Conservation (phyloP, 2,329 filamentous ascomycete species). For the Arthrocladium fulminans region DNA sequence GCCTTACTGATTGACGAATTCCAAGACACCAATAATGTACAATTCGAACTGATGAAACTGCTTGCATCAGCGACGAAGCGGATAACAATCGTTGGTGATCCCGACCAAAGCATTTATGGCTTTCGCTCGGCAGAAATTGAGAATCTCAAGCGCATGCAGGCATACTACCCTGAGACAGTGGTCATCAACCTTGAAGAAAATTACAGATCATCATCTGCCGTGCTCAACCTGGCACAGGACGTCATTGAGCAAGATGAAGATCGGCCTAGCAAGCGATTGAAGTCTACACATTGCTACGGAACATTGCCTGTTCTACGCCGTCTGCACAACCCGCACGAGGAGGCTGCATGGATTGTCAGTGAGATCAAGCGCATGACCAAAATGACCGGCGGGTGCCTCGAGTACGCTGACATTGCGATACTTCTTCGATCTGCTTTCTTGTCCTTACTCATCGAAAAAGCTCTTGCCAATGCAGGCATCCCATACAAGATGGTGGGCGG, state of each 20-base stretch:
- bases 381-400: slow-evolving; percentile 65
- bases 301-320: slow-evolving; percentile 71
- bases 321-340: slow-evolving; percentile 58
- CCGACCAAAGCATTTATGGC: slow-evolving; percentile 95
- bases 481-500: slow-evolving; percentile 91
- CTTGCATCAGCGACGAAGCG: slow-evolving; percentile 63
- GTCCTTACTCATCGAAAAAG: slow-evolving; percentile 76
- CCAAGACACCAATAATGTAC: slow-evolving; percentile 90
- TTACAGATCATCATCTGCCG: slow-evolving; percentile 81
- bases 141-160: slow-evolving; percentile 71
- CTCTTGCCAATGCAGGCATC: slow-evolving; percentile 69
- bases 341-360: slow-evolving; percentile 80
- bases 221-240: slow-evolving; percentile 67
- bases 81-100: slow-evolving; percentile 94
- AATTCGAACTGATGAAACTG: slow-evolving; percentile 88
- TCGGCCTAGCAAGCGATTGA: slow-evolving; percentile 68
- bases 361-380: slow-evolving; percentile 65
- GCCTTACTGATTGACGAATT: slow-evolving; percentile 94
- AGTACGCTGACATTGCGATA: slow-evolving; percentile 71
- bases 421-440: slow-evolving; percentile 75
- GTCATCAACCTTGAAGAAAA: slow-evolving; percentile 87
- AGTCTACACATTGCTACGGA: slow-evolving; percentile 71
- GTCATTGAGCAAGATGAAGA: slow-evolving; percentile 85
- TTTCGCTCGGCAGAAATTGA: slow-evolving; percentile 89
- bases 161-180: slow-evolving; percentile 66